Conservation (phyloP, 2,329 filamentous ascomycete genomes). For the Colletotrichum cuscutae region DNA sequence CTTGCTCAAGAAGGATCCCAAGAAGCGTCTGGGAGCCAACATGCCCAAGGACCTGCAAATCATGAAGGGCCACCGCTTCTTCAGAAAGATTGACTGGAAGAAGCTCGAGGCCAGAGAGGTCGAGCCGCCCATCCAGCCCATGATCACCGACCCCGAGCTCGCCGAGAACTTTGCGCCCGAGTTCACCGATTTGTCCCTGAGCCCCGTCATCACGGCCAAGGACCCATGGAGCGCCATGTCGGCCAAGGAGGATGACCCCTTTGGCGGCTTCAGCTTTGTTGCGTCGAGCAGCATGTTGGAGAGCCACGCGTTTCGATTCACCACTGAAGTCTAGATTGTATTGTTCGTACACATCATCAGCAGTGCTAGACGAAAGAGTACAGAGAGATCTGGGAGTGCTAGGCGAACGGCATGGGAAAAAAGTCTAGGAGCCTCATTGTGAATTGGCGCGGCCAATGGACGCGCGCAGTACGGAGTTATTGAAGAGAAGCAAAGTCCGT, state of each 20-base stretch:
- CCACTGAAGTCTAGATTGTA: constrained; percentile 27
- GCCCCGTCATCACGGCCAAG: constrained; percentile 68
- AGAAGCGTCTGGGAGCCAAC: constrained; percentile 86
- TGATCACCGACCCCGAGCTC: constrained; percentile 94
- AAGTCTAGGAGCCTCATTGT: constrained; percentile 2
- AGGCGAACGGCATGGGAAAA: constrained; percentile 7
- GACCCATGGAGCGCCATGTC: constrained; percentile 52
- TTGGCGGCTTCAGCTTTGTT: constrained; percentile 74
- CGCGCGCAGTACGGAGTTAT: constrained; percentile 1
- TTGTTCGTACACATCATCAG: not conserved
- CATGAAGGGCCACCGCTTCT: constrained; percentile 95
- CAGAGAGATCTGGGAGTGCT: not conserved
- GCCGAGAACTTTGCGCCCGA: constrained; percentile 97
- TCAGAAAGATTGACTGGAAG: constrained; percentile 96
- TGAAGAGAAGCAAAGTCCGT: not conserved
- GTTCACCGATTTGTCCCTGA: constrained; percentile 88
- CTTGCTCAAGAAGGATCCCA: constrained; percentile 90
- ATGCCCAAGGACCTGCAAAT: constrained; percentile 88
- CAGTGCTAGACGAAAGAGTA: not conserved
- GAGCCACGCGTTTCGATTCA: constrained; percentile 52
- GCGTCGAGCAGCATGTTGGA: constrained; percentile 68
- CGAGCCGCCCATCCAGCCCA: constrained; percentile 87
- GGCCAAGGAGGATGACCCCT: constrained; percentile 57
- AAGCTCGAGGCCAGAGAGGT: constrained; percentile 84
- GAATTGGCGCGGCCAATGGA: not conserved